A percentile compares a stretch with the other conserved stretches of the same genome.
These are phyloP conservation scores for Ambrosia artemisiifolia DNA, from an alignment of 129 eudicot genomes.

Conservation along the genomic window DNA sequence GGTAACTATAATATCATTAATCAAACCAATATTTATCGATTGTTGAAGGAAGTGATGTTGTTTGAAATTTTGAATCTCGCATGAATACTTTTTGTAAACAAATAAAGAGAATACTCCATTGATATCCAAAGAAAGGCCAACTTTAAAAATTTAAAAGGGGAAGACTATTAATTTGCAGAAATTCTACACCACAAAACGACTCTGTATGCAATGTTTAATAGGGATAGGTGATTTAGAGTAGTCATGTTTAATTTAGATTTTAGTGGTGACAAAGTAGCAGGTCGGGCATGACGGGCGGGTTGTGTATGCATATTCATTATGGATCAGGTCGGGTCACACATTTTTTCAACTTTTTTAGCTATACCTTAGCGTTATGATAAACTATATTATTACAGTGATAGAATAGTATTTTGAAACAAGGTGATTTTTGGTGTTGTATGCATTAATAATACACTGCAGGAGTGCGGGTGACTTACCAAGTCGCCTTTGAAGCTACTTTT, in stretches of 20 bases:
- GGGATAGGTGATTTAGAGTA: not conserved
- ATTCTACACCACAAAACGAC: not conserved
- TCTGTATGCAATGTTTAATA: not conserved
- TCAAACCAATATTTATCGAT: not conserved
- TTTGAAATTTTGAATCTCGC: not conserved
- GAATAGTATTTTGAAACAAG: not conserved
- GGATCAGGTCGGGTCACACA: not conserved
- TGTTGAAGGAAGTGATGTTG: slow-evolving; percentile 2
- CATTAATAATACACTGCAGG: not conserved
- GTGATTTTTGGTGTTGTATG: not conserved
- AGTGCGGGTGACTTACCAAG: not conserved
- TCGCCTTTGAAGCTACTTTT: not conserved
- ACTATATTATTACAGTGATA: not conserved
- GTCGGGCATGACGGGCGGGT: not conserved
- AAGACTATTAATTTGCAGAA: not conserved
- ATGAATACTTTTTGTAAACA: not conserved
- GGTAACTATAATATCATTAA: not conserved
- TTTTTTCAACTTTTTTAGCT: not conserved
- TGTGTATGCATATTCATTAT: not conserved
- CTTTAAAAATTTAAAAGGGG: not conserved
- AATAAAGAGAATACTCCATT: not conserved
- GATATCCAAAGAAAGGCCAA: not conserved
- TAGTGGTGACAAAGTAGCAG: not conserved
- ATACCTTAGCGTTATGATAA: not conserved
- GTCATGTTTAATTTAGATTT: not conserved